Base-by-base conservation (phyloP, 768 basidiomycete species). In the Agrocybe chaxingu region DNA sequence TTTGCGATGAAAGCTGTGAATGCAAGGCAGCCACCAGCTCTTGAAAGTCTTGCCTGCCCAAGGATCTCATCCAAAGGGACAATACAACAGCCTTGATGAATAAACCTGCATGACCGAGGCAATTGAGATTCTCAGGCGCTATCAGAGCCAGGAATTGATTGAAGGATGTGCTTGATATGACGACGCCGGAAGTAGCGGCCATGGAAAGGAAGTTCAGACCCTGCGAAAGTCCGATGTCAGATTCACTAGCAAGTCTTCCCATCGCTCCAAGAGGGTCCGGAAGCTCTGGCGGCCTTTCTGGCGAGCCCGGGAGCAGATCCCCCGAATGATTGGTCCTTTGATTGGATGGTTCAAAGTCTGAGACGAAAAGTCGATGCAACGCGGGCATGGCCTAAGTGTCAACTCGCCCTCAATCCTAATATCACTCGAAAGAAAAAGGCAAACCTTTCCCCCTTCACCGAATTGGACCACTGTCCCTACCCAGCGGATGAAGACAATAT, bases 111-210 rank as follows among this genome's bases (percentile, higher is more conserved):
- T 80, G 75, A 7, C 66, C 47, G 8, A 87, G 63, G 2, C 47
- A 57, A 12, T 55, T 51, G 1, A 74, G 64, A 6, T 69, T 58
- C 42, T 70, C 73, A 19, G 70, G 60, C 9, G 61, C 60, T 4
- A 77, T 70, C 13, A 79, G 61, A 7, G 64, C 53, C 4, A 74
- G 70, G 41, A 84, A 77, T 34, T 75, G 76, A 24, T 67, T 63
- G 57, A 84, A 82, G 4, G 74, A 74, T 3, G 69, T 48, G 4
- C 75, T 66, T 2, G 87, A 77, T 31, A 90, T 73, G 35, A 84
- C 80, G 24, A 88, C 75, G 2, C 84, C 87, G 6, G 87, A 86
- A 42, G 72, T 70, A 18, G 84, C 75, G 57, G 88, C 72, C 38
- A 84, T 65, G 38, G 74, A 73, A 13, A 91, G 73, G 81, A 85